Conservation (phyloP, 106 monocot species). For the Agapanthus africanus region DNA sequence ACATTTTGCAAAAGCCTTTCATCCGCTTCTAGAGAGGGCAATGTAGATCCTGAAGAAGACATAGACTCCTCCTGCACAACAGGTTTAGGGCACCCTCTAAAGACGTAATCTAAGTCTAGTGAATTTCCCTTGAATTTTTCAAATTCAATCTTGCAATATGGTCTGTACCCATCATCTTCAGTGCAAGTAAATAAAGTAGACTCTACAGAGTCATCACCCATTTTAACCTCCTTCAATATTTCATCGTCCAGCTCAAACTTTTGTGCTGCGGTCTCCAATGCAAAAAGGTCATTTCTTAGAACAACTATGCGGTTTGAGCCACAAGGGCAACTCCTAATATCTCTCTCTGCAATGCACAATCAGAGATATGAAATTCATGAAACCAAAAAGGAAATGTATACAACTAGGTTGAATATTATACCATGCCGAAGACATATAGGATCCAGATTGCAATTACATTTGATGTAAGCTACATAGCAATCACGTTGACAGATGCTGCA, state of each 20-base stretch:
- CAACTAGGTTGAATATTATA: not conserved
- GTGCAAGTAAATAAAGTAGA: no score
- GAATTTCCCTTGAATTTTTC: no score
- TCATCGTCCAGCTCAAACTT: slow-evolving; percentile 45
- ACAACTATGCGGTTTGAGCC: slow-evolving; percentile 17
- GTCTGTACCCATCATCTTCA: no score
- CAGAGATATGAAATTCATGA: not conserved
- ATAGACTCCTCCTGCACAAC: no score
- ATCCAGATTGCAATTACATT: slow-evolving; percentile 37
- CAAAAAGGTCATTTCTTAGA: slow-evolving; percentile 28
- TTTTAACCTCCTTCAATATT: slow-evolving; percentile 18
- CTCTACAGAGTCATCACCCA: no score
- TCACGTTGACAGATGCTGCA: slow-evolving; percentile 54
- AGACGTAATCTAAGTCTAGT: no score
- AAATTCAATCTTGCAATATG: no score
- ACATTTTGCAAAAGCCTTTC: no score
- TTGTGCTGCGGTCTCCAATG: slow-evolving; percentile 33
- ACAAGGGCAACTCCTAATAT: slow-evolving; percentile 33
- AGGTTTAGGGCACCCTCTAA: no score
- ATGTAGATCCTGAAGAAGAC: no score
- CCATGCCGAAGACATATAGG: slow-evolving; percentile 65
- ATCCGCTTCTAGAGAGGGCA: no score
- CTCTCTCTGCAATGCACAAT: slow-evolving; percentile 25
- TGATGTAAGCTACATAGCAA: slow-evolving; percentile 49
- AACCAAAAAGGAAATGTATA: not conserved